Evolutionary conservation across 805 yeast species (phyloP).

Genomic region (Nematodospora valgi): DNA sequence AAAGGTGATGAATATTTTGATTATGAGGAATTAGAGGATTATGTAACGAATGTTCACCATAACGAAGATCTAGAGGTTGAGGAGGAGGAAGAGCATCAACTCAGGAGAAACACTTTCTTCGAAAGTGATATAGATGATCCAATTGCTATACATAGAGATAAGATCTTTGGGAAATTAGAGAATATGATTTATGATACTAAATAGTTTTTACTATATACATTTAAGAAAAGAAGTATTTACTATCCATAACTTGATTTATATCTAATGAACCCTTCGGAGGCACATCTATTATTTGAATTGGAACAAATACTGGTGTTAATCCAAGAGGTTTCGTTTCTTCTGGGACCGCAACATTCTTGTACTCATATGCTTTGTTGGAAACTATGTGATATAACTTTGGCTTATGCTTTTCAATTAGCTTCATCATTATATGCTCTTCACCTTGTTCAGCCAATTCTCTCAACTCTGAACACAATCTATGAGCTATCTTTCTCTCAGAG

Average conservation of each 20-base stretch:
- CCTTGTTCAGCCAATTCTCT: slow-evolving; percentile 7
- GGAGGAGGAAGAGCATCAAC: slow-evolving; percentile 43
- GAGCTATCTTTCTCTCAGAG: neutral
- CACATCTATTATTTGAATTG: slow-evolving; percentile 23
- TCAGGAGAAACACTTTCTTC: slow-evolving; percentile 52
- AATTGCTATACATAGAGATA: slow-evolving; percentile 60
- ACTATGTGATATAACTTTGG: slow-evolving; percentile 21
- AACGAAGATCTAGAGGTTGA: slow-evolving; percentile 47
- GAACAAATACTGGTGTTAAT: slow-evolving; percentile 25
- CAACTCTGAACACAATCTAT: neutral
- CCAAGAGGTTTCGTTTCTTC: neutral
- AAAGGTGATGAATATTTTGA: slow-evolving; percentile 27
- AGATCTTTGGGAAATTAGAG: slow-evolving; percentile 55
- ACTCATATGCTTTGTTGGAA: neutral
- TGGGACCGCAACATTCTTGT: neutral
- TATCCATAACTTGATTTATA: slow-evolving; percentile 25
- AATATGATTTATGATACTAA: slow-evolving; percentile 46
- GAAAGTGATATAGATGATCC: slow-evolving; percentile 55
- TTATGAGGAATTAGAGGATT: slow-evolving; percentile 23
- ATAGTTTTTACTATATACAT: neutral
- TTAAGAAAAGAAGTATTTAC: slow-evolving; percentile 35
- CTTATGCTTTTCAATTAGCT: slow-evolving; percentile 13
- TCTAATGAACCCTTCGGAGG: slow-evolving; percentile 34
- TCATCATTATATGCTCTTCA: slow-evolving; percentile 1
- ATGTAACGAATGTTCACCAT: too few species aligned